Base-by-base conservation (phyloP, 2,329 filamentous ascomycete genomes). In the Aspergillus latus region DNA sequence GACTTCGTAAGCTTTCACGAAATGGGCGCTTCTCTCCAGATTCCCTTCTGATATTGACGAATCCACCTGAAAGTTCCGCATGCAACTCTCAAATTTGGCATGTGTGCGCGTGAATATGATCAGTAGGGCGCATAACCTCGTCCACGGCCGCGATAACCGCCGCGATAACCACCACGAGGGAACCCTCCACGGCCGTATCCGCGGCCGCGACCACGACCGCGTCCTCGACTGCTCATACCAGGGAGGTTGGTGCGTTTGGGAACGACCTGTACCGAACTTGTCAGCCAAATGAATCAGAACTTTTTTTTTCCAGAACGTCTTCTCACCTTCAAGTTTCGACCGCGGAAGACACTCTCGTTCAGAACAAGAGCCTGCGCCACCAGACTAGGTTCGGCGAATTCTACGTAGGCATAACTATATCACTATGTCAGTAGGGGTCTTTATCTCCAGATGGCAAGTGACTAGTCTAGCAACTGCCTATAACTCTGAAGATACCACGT, bases 231-330 rank as follows among this genome's bases (percentile, higher is more conserved):
- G 34, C 21, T 34, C 91, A 99, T 93, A 59, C 94, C 94, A 1
- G 94, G 94, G 52, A 99, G 81, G 72, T 99, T 99, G 66, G 94
- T 99, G 60, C 94, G 89, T 81, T 99, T 99, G 34, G 94, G 93
- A 21, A 88, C 85, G 56, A 90, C 88, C 88, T 90, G 59, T 36
- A 44, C 7, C 78, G 79, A 46, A 13, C 29, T 36, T 51, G 52
- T 69, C 52, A 70, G 66, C 57, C 13, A 11, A 13, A 21, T 21
- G 21, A 21, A 21, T 21, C 21, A 21, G 21, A 21, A 21, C 21
- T 21, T 21, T 21, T 21, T 21, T 21, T 21, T 11, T 39, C 9
- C 1, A 16, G 5, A 9, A 42, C 26, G 34, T 34, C 49, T 48
- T 58, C 76, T 64, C 71, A 97, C 94, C 85, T 99, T 99, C 73